These are phyloP conservation scores for Psilocybe subaeruginosa DNA, from an alignment of 768 basidiomycete species.

Conservation along the genomic window DNA sequence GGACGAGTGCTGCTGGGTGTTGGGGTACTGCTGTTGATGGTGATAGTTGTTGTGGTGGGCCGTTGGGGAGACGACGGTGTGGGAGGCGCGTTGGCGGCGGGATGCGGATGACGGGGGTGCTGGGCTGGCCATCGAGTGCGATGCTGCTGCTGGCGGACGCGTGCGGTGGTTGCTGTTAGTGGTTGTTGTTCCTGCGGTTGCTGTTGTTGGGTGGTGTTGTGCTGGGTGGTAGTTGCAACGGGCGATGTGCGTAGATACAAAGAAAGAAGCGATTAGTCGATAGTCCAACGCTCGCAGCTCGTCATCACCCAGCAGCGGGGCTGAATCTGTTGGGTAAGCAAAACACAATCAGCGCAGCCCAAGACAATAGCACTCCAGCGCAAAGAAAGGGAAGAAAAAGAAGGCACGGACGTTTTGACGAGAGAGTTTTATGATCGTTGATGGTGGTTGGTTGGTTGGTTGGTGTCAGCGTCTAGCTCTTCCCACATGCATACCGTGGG, in stretches of 20 bases:
- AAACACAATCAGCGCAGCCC: background rate
- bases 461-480: background rate
- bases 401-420: background rate
- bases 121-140: background rate
- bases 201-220: background rate
- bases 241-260: background rate
- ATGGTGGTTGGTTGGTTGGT: background rate
- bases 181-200: background rate
- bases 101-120: conserved; percentile 16
- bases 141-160: background rate
- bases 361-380: background rate
- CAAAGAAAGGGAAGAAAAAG: background rate
- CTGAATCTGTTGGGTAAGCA: background rate
- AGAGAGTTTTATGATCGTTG: background rate
- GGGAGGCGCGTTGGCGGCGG: conserved; percentile 70
- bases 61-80: conserved; percentile 58
- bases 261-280: background rate
- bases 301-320: background rate
- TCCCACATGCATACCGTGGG: background rate
- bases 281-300: background rate
- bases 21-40: conserved; percentile 30
- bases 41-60: conserved; percentile 32
- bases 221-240: background rate
- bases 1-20: conserved; percentile 19
- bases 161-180: background rate